Conservation (phyloP, 768 basidiomycete genomes). For the Gymnopilus junonius region DNA sequence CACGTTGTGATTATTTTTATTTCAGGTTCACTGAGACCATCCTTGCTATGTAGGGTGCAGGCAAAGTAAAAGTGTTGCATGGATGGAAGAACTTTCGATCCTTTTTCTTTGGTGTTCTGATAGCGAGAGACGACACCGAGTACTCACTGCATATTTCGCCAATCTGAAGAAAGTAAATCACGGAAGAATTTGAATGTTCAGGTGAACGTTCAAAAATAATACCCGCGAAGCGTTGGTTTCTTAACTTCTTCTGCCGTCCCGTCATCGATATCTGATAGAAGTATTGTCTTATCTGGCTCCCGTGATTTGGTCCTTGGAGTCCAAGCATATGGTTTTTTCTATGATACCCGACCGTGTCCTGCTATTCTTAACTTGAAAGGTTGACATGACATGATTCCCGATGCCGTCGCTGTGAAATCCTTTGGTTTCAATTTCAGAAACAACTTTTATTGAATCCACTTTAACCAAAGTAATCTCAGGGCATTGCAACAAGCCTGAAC, state of each 20-base stretch:
- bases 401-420: neutral
- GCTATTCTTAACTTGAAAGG: neutral
- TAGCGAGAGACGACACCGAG: neutral
- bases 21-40: neutral
- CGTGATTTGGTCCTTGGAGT: neutral
- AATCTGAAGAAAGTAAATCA: neutral
- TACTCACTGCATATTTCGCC: neutral
- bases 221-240: neutral
- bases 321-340: neutral
- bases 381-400: neutral
- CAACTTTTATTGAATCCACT: neutral
- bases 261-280: neutral
- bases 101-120: neutral
- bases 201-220: neutral
- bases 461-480: neutral
- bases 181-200: neutral
- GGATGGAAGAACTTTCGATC: neutral
- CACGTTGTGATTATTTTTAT: neutral
- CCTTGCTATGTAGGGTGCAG: neutral
- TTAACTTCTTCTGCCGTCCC: neutral
- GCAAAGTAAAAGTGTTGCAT: neutral
- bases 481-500: neutral
- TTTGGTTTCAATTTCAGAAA: neutral
- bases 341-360: neutral
- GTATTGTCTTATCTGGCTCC: neutral